Base-by-base conservation (phyloP, 108 stramenopile genomes). In the Nitzschia palea region DNA sequence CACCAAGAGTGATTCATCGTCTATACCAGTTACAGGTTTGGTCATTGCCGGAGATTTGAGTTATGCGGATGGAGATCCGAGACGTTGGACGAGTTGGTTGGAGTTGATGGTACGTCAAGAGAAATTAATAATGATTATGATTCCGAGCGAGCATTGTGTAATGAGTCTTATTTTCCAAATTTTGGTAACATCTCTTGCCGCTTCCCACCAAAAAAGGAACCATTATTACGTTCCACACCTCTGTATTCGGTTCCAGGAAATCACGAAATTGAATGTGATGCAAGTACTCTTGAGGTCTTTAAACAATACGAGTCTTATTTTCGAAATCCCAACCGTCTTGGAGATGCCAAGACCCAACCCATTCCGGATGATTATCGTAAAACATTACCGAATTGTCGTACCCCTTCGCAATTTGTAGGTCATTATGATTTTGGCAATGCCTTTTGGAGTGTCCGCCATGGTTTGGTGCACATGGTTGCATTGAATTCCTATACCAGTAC, bases 351-450 rank as follows among this genome's bases (percentile, higher is more conserved):
- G 2, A 62, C 56, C 6, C 9, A 52, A 25, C 71, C 85, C 6
- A 44, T 80, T 17, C 48, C 68, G 1, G 48, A 70, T 12, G 68
- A 70, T 9, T 79, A 85, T 66, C 47, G 42, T 23, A 18, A 71
- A 51, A 65, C 65, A 0, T 28, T 76, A 26, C 68, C 64, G 71
- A 44, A 40, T 55, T 84, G 83, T 50, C 29, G 43, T 0, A 73
- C 72, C 9, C 67, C 73, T 23, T 64, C 60, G 29, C 60, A 59
- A 28, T 85, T 85, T 55, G 18, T 63, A 40, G 83, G 77, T 14
- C 67, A 54, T n/a, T 94, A 94, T 67, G 74, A 88, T 40, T 89
- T 71, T 56, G 92, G 92, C 12, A 94, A 94, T 81, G 77, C 92
- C n/a, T 94, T 82, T 71, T 89, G 89, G 66, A 62, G 73, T 33